Evolutionary conservation across 441 rosid species (phyloP).

Genomic region (Populus hybrid): DNA sequence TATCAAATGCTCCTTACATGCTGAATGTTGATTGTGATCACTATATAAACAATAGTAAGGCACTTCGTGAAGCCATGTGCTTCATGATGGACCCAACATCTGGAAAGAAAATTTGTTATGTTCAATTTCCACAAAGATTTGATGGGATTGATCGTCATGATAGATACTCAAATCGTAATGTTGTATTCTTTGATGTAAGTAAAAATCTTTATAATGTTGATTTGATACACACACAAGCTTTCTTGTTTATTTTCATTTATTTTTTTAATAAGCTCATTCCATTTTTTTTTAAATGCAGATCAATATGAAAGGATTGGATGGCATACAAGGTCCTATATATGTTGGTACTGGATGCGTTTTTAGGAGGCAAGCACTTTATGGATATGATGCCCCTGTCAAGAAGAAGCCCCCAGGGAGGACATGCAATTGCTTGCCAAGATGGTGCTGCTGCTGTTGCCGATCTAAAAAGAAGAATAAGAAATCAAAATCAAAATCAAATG

Average conservation of each 20-base stretch:
- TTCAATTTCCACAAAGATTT: conserved; percentile 95
- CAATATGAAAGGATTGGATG: conserved; percentile 97
- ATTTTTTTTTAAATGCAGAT: conserved; percentile 43
- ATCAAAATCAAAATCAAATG: conserved; percentile 44
- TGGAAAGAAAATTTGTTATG: conserved; percentile 85
- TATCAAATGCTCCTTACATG: conserved; percentile 85
- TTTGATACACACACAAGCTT: background rate
- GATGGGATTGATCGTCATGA: conserved; percentile 90
- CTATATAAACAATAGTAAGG: conserved; percentile 88
- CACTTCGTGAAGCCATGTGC: conserved; percentile 96
- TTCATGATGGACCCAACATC: conserved; percentile 95
- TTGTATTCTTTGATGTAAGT: conserved; percentile 93
- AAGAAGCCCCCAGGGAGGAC: conserved; percentile 78
- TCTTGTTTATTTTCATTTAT: conserved; percentile 1
- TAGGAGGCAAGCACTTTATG: conserved; percentile 92
- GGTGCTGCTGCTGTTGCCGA: conserved; percentile 65
- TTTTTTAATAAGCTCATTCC: background rate
- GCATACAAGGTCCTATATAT: conserved; percentile 95
- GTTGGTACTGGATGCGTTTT: conserved; percentile 98
- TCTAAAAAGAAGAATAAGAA: conserved; percentile 60
- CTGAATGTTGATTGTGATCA: conserved; percentile 97
- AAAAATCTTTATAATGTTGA: background rate
- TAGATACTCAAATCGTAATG: conserved; percentile 89
- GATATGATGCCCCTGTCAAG: conserved; percentile 79
- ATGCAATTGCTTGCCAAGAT: conserved; percentile 91